phyloP scores from a whole-genome alignment of 2,329 filamentous ascomycete species.

The Fusarium verticillioides region DNA sequence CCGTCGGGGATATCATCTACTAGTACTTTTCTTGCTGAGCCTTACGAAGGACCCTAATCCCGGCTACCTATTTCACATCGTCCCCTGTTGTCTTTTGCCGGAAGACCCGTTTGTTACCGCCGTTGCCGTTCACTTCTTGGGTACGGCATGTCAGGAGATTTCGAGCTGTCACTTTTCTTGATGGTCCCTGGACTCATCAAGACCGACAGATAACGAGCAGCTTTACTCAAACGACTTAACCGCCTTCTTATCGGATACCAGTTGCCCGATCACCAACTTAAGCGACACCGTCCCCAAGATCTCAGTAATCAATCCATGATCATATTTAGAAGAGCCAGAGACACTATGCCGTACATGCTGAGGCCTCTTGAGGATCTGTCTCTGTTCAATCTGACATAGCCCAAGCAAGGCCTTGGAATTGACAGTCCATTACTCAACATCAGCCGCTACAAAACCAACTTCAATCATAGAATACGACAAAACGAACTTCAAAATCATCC shows the following conservation, averaged over 20 bases:
- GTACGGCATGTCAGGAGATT: constrained; percentile 25
- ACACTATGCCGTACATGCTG: constrained; percentile 1
- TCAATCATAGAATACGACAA: not conserved
- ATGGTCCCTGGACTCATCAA: not conserved
- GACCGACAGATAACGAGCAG: not conserved
- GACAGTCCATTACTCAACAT: not conserved
- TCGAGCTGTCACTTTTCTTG: not conserved
- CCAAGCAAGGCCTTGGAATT: not conserved
- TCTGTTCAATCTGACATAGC: not conserved
- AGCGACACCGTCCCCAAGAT: constrained; percentile 2
- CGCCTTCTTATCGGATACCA: not conserved
- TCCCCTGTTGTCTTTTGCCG: constrained; percentile 13
- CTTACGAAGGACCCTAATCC: constrained; percentile 32
- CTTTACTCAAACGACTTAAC: constrained; percentile 5
- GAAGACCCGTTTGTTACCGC: constrained; percentile 24
- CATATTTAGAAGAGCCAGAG: not conserved
- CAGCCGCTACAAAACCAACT: not conserved
- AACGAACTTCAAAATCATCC: not conserved
- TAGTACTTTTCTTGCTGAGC: not conserved
- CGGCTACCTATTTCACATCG: not conserved
- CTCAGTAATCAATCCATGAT: not conserved
- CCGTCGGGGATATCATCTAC: not conserved
- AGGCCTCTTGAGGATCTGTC: not conserved
- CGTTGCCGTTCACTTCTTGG: constrained; percentile 21
- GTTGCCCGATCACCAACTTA: not conserved